Base-by-base conservation (phyloP, 768 basidiomycete genomes). In the Suillus luteus region DNA sequence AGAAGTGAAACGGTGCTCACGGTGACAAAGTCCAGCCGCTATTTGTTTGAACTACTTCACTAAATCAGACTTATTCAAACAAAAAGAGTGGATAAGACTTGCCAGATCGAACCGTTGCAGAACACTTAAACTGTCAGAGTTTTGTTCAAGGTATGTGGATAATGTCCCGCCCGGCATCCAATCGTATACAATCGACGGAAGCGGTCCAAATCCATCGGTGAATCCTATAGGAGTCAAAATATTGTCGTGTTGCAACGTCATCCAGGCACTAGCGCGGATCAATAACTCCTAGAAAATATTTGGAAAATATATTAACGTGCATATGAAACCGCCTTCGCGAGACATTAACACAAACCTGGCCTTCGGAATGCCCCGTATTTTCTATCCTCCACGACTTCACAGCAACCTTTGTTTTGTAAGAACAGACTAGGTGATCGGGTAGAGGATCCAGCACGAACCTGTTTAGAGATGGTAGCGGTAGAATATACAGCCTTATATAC, bases 91-190 rank as follows among this genome's bases (percentile, higher is more conserved):
- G 17, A 38, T 2, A 14, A 49, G 19, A 55, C 72, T 35, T 31
- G 67, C 72, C 27, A 73, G 31, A 15, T 54, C 19, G 3, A 71
- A 55, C 6, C 64, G 55, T 41, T 62, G 58, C n/a, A 52, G 11
- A 9, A 67, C 27, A 12, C 27, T 35, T 2, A 70, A 55, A n/a
- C 22, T 15, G 27, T 49, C 27, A 22, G 41, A 52, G 4, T 37
- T 19, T 14, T 59, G 1, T 60, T 35, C 15, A 12, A 71, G 62
- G 54, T 71, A 73, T 1, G 55, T 51, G 2, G 62, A 67, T 44
- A 75, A 59, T 3, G 62, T 66, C 11, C 73, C 73, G 55, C 71
- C 69, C 10, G 69, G 67, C 46, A 67, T 60, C 72, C 72, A 73
- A 0, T 70, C 69, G 31, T 66, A 71, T 17, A 73, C 72, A 63